Conservation (phyloP, 1,284 basidiomycete genomes). For the Ceratobasidium sp. region DNA sequence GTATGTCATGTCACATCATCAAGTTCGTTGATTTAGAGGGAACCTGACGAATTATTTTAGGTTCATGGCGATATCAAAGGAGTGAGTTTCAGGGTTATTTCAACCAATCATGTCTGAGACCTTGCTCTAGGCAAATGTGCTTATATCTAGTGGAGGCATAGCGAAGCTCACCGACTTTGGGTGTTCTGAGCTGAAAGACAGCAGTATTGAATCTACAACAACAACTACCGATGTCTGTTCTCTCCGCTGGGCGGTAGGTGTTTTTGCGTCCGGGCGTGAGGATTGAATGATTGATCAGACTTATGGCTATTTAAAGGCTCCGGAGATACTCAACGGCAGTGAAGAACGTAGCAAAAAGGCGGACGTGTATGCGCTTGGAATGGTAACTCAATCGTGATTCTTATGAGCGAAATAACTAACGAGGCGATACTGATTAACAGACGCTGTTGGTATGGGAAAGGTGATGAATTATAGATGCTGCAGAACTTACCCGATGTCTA, state of each 20-base stretch:
- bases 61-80: not conserved
- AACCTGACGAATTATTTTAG: too few relatives aligned
- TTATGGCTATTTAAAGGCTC: too few relatives aligned
- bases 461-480: too few relatives aligned
- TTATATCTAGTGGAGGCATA: not conserved
- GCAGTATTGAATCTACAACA: not conserved
- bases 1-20: not conserved
- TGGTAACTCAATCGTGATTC: not conserved
- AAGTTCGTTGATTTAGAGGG: too few relatives aligned
- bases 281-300: not conserved
- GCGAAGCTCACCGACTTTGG: constrained; percentile 27
- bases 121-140: constrained; percentile 1
- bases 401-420: not conserved
- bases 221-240: not conserved
- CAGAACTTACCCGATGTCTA: not conserved
- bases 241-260: constrained; percentile 13
- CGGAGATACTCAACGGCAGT: not conserved
- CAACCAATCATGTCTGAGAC: too few relatives aligned
- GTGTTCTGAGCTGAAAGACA: not conserved
- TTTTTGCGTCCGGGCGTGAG: not conserved
- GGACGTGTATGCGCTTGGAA: constrained; percentile 10
- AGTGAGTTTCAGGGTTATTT: not conserved
- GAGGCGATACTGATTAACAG: not conserved
- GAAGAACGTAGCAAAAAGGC: not conserved
- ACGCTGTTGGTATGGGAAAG: not conserved